phyloP scores from a whole-genome alignment of 2,329 filamentous ascomycete species.

The Neofusicoccum sp. region DNA sequence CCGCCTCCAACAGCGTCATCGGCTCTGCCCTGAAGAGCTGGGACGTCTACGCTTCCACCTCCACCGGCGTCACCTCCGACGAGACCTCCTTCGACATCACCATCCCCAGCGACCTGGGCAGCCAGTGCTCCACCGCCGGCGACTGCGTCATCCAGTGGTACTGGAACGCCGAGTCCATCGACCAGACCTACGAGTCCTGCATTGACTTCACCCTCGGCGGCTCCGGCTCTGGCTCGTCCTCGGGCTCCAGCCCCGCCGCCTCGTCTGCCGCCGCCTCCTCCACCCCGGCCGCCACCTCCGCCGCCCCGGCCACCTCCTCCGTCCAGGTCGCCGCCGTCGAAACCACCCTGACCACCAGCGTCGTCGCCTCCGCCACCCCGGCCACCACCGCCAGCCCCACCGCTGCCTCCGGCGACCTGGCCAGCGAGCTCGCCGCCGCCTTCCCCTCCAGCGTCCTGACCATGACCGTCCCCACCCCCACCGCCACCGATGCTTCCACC shows the following conservation, averaged over 20 bases:
- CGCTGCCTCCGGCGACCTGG: slow-evolving; percentile 1
- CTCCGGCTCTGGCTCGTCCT: slow-evolving; percentile 31
- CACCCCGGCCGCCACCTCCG: slow-evolving; percentile 28
- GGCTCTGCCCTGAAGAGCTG: slow-evolving; percentile 58
- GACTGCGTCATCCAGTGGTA: slow-evolving; percentile 64
- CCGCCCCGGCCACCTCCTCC: slow-evolving; percentile 36
- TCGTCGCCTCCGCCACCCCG: slow-evolving; percentile 3
- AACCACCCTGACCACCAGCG: slow-evolving; percentile 13
- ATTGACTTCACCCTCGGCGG: slow-evolving; percentile 58
- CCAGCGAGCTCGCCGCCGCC: background rate
- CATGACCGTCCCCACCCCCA: slow-evolving; percentile 3
- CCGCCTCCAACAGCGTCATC: slow-evolving; percentile 55
- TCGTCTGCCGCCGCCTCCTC: slow-evolving; percentile 1
- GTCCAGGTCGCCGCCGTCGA: slow-evolving; percentile 21
- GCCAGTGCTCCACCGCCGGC: slow-evolving; percentile 52
- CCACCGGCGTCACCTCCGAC: slow-evolving; percentile 44
- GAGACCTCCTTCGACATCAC: slow-evolving; percentile 57
- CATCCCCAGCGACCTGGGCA: slow-evolving; percentile 54
- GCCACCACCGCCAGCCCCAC: slow-evolving; percentile 6
- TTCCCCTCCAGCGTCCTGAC: slow-evolving; percentile 17
- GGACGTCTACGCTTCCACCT: slow-evolving; percentile 57
- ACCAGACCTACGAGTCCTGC: slow-evolving; percentile 67
- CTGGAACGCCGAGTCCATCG: slow-evolving; percentile 58
- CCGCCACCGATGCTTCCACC: slow-evolving; percentile 1
- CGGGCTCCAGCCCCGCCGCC: slow-evolving; percentile 18